phyloP scores from a whole-genome alignment of 768 basidiomycete species.

The Lentinula aciculospora region DNA sequence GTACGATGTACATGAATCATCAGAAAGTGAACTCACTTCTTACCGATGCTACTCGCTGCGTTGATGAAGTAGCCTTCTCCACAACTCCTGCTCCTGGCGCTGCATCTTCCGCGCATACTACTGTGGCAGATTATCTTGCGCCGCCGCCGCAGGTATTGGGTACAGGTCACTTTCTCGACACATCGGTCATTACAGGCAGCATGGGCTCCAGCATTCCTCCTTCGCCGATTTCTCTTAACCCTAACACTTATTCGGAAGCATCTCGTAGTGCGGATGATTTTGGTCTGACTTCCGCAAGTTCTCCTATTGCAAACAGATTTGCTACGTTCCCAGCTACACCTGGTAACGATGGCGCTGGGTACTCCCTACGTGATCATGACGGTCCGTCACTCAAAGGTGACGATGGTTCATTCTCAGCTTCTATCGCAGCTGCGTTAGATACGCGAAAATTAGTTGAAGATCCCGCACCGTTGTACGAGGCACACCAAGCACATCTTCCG shows the following conservation, averaged over 20 bases:
- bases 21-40: slow-evolving; percentile 55
- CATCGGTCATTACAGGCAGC: slow-evolving; percentile 13
- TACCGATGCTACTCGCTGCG: slow-evolving; percentile 53
- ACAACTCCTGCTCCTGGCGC: slow-evolving; percentile 26
- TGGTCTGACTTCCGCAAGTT: slow-evolving; percentile 23
- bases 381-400: slow-evolving; percentile 23
- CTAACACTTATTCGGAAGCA: neutral
- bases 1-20: slow-evolving; percentile 68
- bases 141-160: slow-evolving; percentile 23
- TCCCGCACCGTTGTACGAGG: slow-evolving; percentile 31
- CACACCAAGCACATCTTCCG: slow-evolving; percentile 21
- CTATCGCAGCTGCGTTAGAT: slow-evolving; percentile 29
- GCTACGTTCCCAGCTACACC: slow-evolving; percentile 61
- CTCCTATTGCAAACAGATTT: slow-evolving; percentile 42
- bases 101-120: slow-evolving; percentile 4
- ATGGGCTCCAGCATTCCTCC: slow-evolving; percentile 9
- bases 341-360: slow-evolving; percentile 19
- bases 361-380: slow-evolving; percentile 19
- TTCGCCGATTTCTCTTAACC: slow-evolving; percentile 8
- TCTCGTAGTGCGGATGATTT: slow-evolving; percentile 31
- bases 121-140: slow-evolving; percentile 18
- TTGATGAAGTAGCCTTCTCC: slow-evolving; percentile 47
- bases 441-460: slow-evolving; percentile 20
- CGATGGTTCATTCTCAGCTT: slow-evolving; percentile 28
- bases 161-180: slow-evolving; percentile 21